Base-by-base conservation (phyloP, 202 grass and related monocot genomes). In the Schoenoplectus tabernaemontani region DNA sequence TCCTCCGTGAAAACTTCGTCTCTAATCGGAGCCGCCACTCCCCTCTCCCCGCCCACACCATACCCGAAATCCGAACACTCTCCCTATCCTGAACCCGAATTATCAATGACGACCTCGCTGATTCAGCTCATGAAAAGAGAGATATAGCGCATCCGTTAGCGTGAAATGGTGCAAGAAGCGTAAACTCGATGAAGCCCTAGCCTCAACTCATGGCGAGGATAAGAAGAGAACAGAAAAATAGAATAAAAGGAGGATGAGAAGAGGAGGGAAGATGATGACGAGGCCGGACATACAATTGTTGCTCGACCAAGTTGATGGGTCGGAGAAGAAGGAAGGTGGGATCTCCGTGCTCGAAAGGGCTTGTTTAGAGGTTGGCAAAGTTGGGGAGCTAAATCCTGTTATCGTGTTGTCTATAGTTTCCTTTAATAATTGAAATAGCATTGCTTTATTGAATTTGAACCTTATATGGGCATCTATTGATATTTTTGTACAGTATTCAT, bases 321-420 rank as follows among this genome's bases (percentile, higher is more conserved):
- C 67, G 59, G 92, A 82, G 83, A 78, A 78, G 82, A 78, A 39
- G 41, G 83, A 88, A 4, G 91, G 94, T 12, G 91, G 79, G 9
- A 94, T 97, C 57, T 98, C 92, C 77, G 87, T 98, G 38, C 95
- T 98, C 9, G 95, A 98, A 81, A 92, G 80, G 87, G 95, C 91
- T 4, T 94, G 88, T 58, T 85, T 98, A 63, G 95, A 98, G 68
- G 91, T 98, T 60, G 95, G 95, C 76, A 98, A 98, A 92, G 95
- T 98, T n/a, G 95, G 95, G 37, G 94, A 98, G 95, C 91, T 98
- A 84, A 53, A 32, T 46, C 62, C 16, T 26, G 5, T 56, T 20
- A 50, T 16, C 3, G 54, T 43, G 4, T 82, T 66, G 47, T 43
- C 17, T 60, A 46, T n/a, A 12, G 28, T 77, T 39, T 78, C 17